Percentiles rank a stretch among this genome's conserved stretches.
Conservation (phyloP, 140 eudicot genomes). For the Erigeron philadelphicus region DNA sequence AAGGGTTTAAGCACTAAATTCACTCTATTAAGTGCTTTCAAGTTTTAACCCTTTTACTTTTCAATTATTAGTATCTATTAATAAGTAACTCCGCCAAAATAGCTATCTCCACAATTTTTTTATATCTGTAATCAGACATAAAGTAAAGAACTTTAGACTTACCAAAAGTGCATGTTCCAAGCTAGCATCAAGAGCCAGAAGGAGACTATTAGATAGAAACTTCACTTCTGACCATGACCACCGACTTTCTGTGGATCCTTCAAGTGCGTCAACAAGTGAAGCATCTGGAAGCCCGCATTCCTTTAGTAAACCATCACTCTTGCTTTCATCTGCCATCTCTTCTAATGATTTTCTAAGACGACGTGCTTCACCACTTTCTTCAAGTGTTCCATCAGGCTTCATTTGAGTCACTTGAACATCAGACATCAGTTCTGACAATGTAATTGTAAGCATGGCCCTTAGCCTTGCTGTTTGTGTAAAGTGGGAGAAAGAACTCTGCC, state of each 20-base stretch:
- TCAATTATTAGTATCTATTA: not conserved
- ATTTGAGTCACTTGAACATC: slow-evolving; percentile 95
- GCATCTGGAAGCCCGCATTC: slow-evolving; percentile 73
- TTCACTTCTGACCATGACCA: slow-evolving; percentile 97
- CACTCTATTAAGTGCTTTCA: not conserved
- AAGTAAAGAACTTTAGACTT: slow-evolving; percentile 20
- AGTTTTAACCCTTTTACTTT: not conserved
- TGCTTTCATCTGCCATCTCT: slow-evolving; percentile 82
- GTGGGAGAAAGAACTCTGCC: slow-evolving; percentile 88
- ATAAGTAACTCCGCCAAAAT: not conserved
- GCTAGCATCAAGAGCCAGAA: slow-evolving; percentile 95
- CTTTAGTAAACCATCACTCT: slow-evolving; percentile 38
- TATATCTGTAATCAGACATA: not conserved
- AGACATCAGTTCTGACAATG: slow-evolving; percentile 93
- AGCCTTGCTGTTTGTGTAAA: slow-evolving; percentile 79
- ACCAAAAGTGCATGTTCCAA: slow-evolving; percentile 97
- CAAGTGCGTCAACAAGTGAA: slow-evolving; percentile 49
- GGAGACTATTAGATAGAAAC: slow-evolving; percentile 60
- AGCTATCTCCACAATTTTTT: not conserved
- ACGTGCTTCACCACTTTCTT: slow-evolving; percentile 95
- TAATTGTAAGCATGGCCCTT: slow-evolving; percentile 88
- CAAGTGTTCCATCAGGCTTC: slow-evolving; percentile 94
- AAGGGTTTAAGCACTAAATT: not conserved
- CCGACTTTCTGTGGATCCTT: slow-evolving; percentile 46
- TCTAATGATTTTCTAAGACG: slow-evolving; percentile 85